Evolutionary conservation across 202 grass and related monocot genomes (phyloP).

Genomic region (Setaria italica): DNA sequence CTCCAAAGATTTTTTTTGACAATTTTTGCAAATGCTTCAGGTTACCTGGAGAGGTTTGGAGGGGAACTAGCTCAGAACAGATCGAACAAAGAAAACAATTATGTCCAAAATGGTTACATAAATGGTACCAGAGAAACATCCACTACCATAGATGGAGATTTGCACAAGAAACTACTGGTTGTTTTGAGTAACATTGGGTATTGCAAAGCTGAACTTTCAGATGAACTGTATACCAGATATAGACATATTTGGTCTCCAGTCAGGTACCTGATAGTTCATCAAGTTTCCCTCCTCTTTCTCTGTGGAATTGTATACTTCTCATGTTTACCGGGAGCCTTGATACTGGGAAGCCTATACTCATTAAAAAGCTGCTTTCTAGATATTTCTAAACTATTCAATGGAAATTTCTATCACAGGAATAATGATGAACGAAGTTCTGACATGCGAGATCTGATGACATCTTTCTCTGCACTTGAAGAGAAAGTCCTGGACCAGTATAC

Average conservation of each 20-base stretch:
- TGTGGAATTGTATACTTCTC: neutral
- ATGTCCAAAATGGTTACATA: conserved; percentile 81
- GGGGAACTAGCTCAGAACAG: conserved; percentile 72
- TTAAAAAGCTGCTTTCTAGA: conserved; percentile 39
- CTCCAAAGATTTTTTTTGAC: conserved; percentile 33
- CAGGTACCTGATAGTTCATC: conserved; percentile 40
- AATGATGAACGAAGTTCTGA: conserved; percentile 79
- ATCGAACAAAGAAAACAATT: conserved; percentile 86
- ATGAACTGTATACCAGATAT: conserved; percentile 83
- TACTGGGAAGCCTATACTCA: conserved; percentile 38
- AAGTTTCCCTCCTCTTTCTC: too few species aligned
- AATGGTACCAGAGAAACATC: conserved; percentile 71
- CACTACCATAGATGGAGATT: conserved; percentile 54
- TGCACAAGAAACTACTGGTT: conserved; percentile 86
- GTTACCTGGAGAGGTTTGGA: conserved; percentile 90
- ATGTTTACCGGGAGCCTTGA: conserved; percentile 7
- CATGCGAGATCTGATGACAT: conserved; percentile 76
- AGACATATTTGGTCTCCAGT: conserved; percentile 83
- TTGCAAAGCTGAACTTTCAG: conserved; percentile 93
- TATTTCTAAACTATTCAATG: conserved; percentile 37
- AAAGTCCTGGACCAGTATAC: conserved; percentile 97
- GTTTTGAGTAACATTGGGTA: conserved; percentile 99
- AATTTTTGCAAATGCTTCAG: conserved; percentile 63
- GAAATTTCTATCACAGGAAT: conserved; percentile 71
- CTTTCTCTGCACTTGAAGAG: conserved; percentile 89